These are phyloP conservation scores for Thalassiosira exigua DNA, from an alignment of 352 stramenopile genomes.

Conservation along the genomic window DNA sequence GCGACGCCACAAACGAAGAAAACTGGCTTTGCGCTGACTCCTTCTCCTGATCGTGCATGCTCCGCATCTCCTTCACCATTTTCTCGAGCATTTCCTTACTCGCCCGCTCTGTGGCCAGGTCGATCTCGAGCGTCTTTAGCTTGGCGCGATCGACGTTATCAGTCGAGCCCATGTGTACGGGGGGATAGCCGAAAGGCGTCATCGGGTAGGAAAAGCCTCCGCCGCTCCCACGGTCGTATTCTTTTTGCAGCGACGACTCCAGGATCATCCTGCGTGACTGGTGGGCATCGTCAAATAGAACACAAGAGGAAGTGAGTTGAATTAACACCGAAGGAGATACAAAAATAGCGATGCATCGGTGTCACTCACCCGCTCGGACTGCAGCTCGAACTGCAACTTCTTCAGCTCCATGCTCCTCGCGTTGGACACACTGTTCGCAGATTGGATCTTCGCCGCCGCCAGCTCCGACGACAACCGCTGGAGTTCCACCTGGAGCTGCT, in stretches of 20 bases:
- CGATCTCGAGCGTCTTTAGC: constrained; percentile 43
- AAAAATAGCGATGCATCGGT: constrained; percentile 8
- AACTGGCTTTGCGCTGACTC: constrained; percentile 6
- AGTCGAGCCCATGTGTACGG: constrained; percentile 10
- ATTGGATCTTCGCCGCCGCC: background rate
- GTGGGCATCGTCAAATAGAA: background rate
- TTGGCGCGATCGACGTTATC: constrained; percentile 15
- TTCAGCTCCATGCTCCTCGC: constrained; percentile 23
- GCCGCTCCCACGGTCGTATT: constrained; percentile 37
- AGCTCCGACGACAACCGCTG: constrained; percentile 25
- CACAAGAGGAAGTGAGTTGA: background rate
- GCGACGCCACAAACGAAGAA: constrained; percentile 3
- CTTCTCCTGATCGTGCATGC: constrained; percentile 29
- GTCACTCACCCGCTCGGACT: constrained; percentile 32
- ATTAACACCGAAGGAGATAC: background rate
- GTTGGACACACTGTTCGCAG: background rate
- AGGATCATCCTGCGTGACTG: constrained; percentile 46
- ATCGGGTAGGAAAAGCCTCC: constrained; percentile 33
- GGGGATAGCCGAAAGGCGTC: constrained; percentile 33
- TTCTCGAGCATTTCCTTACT: constrained; percentile 44
- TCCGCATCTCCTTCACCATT: constrained; percentile 25
- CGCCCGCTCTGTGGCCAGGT: constrained; percentile 43
- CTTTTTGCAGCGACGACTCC: constrained; percentile 50
- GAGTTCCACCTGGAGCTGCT: constrained; percentile 16
- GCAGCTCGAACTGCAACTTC: constrained; percentile 53